Conservation (phyloP, 257 asterid species). For the Fraxinus quadrangulata region DNA sequence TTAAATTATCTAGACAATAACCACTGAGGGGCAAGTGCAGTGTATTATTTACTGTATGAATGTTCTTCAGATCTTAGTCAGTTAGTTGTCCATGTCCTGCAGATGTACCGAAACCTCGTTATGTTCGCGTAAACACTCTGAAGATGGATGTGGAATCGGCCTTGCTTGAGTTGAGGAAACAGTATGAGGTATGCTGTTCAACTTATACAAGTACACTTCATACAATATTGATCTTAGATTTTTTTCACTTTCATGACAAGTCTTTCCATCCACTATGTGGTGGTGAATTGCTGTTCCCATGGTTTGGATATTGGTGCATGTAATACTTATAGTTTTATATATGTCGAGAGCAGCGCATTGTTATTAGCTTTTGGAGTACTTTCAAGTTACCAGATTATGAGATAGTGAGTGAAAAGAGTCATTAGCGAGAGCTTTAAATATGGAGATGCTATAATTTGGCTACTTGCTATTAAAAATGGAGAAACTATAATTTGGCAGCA, state of each 20-base stretch:
- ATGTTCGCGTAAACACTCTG: constrained; percentile 88
- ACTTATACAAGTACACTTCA: constrained; percentile 3
- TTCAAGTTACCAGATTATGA: not conserved
- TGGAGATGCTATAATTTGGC: not conserved
- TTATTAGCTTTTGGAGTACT: not conserved
- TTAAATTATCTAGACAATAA: not conserved
- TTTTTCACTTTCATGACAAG: not conserved
- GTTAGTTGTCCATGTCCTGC: constrained; percentile 30
- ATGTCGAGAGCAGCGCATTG: not conserved
- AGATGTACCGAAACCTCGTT: constrained; percentile 79
- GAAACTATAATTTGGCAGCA: not conserved
- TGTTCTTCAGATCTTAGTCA: not conserved
- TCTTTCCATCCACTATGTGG: not conserved
- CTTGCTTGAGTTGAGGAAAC: constrained; percentile 52
- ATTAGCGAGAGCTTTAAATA: not conserved
- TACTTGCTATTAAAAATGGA: not conserved
- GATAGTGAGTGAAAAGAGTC: not conserved
- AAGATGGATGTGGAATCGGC: constrained; percentile 65
- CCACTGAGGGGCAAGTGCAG: not conserved
- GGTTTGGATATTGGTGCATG: not conserved
- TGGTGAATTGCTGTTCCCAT: not conserved
- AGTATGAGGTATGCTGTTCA: constrained; percentile 49
- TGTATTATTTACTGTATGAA: not conserved
- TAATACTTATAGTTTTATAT: not conserved
- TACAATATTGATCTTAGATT: not conserved